phyloP scores from a whole-genome alignment of 768 basidiomycete species.

The Butyriboletus loyo region DNA sequence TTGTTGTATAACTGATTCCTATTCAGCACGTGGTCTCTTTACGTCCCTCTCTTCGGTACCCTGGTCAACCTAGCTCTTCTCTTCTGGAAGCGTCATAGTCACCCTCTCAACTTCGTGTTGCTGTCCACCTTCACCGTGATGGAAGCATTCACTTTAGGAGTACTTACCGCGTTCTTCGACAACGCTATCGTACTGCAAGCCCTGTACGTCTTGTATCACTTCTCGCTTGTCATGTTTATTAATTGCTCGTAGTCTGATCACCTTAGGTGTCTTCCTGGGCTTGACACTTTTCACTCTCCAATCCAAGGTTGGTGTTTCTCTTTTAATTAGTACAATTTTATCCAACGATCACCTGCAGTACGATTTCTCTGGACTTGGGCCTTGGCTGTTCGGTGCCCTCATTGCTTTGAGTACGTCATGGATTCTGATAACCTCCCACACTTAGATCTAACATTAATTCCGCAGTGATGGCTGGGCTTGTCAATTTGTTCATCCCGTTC shows the following conservation, averaged over 20 bases:
- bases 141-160: constrained; percentile 90
- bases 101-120: constrained; percentile 84
- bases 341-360: constrained; percentile 47
- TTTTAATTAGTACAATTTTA: background rate
- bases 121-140: constrained; percentile 85
- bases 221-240: background rate
- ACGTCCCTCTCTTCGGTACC: constrained; percentile 74
- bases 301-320: constrained; percentile 60
- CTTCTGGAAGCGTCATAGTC: constrained; percentile 90
- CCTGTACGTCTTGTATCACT: constrained; percentile 46
- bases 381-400: constrained; percentile 84
- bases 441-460: constrained; percentile 1
- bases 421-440: background rate
- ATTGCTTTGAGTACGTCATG: constrained; percentile 64
- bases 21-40: constrained; percentile 73
- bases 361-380: constrained; percentile 91
- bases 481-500: constrained; percentile 88
- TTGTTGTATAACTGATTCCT: constrained; percentile 1
- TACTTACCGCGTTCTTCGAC: constrained; percentile 74
- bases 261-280: constrained; percentile 89
- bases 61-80: constrained; percentile 76
- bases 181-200: constrained; percentile 80
- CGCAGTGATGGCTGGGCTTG: constrained; percentile 74
- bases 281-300: constrained; percentile 94
- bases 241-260: constrained; percentile 61